Evolutionary conservation across 768 basidiomycete species (phyloP), one percentile per base, ranked within the genome.

Genomic region (Daedaleopsis sinensis): DNA sequence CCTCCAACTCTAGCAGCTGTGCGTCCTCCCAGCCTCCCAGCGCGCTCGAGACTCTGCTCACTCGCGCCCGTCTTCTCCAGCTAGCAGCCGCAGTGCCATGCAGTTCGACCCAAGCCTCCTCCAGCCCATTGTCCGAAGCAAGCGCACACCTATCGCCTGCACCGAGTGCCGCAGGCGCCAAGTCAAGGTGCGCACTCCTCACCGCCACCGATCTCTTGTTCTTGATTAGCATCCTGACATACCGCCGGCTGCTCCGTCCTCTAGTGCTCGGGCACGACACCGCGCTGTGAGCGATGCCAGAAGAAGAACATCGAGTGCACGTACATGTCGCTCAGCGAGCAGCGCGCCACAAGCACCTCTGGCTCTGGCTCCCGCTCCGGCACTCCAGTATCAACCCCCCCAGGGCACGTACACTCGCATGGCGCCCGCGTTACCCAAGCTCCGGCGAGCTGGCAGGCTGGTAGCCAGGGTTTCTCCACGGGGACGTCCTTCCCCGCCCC

Each of bases 81-180:
- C 46, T 18, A n/a, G 36, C 13, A 27, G n/a, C 44, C 19, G 23
- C 46, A 13, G 21, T 21, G 7, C 46, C 5, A 35, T 46, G 13
- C 42, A 54, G 8, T 62, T 62, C 46, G 64, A 68, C 53, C 60
- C 58, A 15, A 60, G 43, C n/a, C 56, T 70, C 16, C 60, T 70
- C 13, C 47, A 58, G 24, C 71, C 71, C 19, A 67, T 72, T 37
- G 69, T 70, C 21, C 68, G 72, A n/a, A 68, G 67, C 52, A 76
- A 75, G 64, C 74, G 84, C 56, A 79, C 79, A 1, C 73, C 77
- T 10, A 80, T 85, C 64, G 86, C 86, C 2, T 88, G 86, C 70
- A 76, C 71, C 0, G 73, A 74, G 57, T 88, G 86, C 68, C 80
- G 86, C 8, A 68, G 70, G 36, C 79, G 82, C 18, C 86, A 88